Percentiles rank a stretch among this genome's conserved stretches.
Conservation (phyloP, 352 stramenopile genomes). For the Saprolegnia diclina region DNA sequence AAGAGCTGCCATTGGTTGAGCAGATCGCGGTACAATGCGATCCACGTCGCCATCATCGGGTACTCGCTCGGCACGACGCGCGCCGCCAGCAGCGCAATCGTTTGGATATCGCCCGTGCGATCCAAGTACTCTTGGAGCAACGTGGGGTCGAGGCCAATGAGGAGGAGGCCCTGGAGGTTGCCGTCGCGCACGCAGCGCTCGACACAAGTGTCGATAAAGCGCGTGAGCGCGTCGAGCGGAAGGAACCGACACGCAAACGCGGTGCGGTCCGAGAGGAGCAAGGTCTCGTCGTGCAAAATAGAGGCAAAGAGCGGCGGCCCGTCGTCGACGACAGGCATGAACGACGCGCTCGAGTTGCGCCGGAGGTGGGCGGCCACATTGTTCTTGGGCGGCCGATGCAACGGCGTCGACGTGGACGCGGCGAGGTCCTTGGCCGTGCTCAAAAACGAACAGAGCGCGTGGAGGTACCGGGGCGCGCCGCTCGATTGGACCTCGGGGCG, state of each 20-base stretch:
- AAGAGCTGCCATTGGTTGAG: conserved; percentile 94
- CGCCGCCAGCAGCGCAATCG: conserved; percentile 78
- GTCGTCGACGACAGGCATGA: conserved; percentile 12
- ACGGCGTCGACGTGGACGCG: conserved; percentile 27
- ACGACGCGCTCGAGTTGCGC: conserved; percentile 7
- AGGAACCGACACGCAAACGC: conserved; percentile 91
- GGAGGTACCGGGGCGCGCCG: conserved; percentile 65
- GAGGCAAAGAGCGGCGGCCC: conserved; percentile 39
- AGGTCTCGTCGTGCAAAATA: conserved; percentile 81
- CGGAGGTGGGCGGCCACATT: background rate
- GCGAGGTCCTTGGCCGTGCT: conserved; percentile 36
- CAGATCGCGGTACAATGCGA: conserved; percentile 87
- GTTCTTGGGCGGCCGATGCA: conserved; percentile 6
- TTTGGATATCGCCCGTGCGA: conserved; percentile 86
- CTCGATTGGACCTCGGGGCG: conserved; percentile 64
- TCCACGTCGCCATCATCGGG: conserved; percentile 73
- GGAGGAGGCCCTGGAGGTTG: conserved; percentile 86
- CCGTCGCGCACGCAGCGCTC: conserved; percentile 76
- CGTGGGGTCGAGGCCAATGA: conserved; percentile 79
- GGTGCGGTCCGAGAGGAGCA: conserved; percentile 85
- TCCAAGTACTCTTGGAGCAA: conserved; percentile 91
- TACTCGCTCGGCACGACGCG: conserved; percentile 46
- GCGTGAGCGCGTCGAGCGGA: conserved; percentile 66
- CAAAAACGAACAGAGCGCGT: conserved; percentile 74
- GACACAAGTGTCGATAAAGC: conserved; percentile 74